Evolutionary conservation across 2,329 filamentous ascomycete species (phyloP).

Genomic region (Fusarium pseudocircinatum): DNA sequence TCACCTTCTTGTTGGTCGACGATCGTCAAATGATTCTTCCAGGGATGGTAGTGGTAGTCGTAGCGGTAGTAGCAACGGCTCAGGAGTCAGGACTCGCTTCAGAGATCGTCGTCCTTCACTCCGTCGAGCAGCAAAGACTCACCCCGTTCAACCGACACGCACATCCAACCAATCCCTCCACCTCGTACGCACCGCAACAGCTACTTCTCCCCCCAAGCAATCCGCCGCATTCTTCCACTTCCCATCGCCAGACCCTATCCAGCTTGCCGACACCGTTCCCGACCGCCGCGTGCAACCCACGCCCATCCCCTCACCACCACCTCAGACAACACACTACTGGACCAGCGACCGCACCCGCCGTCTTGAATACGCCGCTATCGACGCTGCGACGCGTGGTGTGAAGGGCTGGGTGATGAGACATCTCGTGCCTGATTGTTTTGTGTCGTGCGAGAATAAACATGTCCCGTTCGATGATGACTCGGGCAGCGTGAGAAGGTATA

Average conservation of each 20-base stretch:
- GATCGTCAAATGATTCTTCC: constrained; percentile 48
- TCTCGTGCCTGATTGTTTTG: constrained; percentile 69
- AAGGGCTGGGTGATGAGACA: constrained; percentile 68
- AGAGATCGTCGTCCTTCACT: constrained; percentile 56
- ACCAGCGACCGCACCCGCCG: constrained; percentile 70
- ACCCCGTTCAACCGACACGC: constrained; percentile 37
- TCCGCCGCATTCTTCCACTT: constrained; percentile 60
- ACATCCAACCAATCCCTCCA: constrained; percentile 48
- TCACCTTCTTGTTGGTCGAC: constrained; percentile 45
- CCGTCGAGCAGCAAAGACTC: constrained; percentile 54
- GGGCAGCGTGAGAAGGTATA: constrained; percentile 71
- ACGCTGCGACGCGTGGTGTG: constrained; percentile 68
- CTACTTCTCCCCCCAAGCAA: constrained; percentile 29
- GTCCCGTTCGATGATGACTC: constrained; percentile 69
- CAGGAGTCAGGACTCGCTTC: constrained; percentile 42
- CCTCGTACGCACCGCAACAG: constrained; percentile 48
- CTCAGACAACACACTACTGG: constrained; percentile 73
- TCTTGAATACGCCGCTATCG: constrained; percentile 73
- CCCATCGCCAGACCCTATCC: constrained; percentile 54
- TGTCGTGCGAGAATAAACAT: constrained; percentile 59
- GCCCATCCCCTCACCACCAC: constrained; percentile 56
- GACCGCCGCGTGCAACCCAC: constrained; percentile 30
- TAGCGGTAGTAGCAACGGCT: constrained; percentile 17
- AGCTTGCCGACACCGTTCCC: constrained; percentile 38
- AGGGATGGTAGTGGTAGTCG: constrained; percentile 9